Percentiles rank a stretch among this genome's conserved stretches.
These are phyloP conservation scores for Rhynchospora breviuscula DNA, from an alignment of 176 grass and related monocot genomes.

Conservation along the genomic window DNA sequence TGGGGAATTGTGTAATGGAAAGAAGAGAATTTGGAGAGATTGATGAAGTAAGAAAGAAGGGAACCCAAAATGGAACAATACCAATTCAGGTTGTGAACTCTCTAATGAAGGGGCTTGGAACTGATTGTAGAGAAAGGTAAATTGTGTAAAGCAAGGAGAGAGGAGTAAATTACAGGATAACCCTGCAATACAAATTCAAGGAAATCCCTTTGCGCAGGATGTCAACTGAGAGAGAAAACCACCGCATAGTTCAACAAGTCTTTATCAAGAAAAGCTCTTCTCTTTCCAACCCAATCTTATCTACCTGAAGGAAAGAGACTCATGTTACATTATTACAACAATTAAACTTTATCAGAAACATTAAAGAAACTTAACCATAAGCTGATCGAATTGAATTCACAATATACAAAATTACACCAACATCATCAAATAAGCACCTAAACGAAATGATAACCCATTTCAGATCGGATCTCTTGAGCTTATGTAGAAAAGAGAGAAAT, in stretches of 20 bases:
- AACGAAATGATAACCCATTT: neutral
- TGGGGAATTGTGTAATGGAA: constrained; percentile 16
- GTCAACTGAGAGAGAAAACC: constrained; percentile 57
- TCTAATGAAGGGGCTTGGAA: neutral
- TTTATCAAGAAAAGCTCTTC: constrained; percentile 3
- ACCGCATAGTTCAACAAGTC: constrained; percentile 41
- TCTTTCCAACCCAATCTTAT: neutral
- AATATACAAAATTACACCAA: neutral
- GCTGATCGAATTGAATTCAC: neutral
- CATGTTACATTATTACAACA: neutral
- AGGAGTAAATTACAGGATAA: constrained; percentile 58
- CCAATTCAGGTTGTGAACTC: neutral
- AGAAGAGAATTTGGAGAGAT: neutral
- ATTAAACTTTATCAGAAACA: constrained; percentile 1
- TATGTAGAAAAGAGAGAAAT: neutral
- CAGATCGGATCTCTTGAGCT: constrained; percentile 13
- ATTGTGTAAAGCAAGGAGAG: neutral
- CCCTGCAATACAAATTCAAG: constrained; percentile 79
- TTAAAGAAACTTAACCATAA: neutral
- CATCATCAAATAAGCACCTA: constrained; percentile 5
- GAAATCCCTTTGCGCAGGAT: constrained; percentile 53
- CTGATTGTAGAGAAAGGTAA: neutral
- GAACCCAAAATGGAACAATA: neutral
- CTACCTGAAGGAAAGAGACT: constrained; percentile 30
- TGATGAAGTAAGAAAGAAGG: neutral